phyloP scores from a whole-genome alignment of 768 basidiomycete species.

The Guyanaporus albipodus region DNA sequence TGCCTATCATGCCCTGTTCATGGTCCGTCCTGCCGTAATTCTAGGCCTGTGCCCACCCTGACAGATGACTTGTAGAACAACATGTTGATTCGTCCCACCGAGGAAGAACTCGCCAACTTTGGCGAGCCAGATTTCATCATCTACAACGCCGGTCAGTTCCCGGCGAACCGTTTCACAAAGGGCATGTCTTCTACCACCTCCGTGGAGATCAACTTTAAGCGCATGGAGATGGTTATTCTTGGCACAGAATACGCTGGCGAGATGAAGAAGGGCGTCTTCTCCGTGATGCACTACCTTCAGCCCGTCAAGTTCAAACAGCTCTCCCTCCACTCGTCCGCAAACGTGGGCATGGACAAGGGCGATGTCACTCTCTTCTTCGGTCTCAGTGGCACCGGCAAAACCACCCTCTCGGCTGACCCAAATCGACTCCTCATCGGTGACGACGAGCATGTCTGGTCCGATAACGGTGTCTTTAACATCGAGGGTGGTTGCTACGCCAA shows the following conservation, averaged over 20 bases:
- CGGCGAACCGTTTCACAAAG: slow-evolving; percentile 99
- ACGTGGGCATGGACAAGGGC: slow-evolving; percentile 81
- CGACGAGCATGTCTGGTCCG: slow-evolving; percentile 99
- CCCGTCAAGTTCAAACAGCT: slow-evolving; percentile 98
- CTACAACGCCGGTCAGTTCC: slow-evolving; percentile 99
- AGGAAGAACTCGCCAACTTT: slow-evolving; percentile 89
- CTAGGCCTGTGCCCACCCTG: slow-evolving; percentile 2
- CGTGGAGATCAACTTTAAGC: slow-evolving; percentile 99
- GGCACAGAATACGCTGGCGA: slow-evolving; percentile 97
- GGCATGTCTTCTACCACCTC: slow-evolving; percentile 99
- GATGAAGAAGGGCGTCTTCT: slow-evolving; percentile 99
- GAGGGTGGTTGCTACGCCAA: slow-evolving; percentile 99
- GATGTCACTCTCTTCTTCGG: slow-evolving; percentile 99
- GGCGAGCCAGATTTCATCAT: slow-evolving; percentile 99
- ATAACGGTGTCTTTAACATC: slow-evolving; percentile 99
- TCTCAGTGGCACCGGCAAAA: slow-evolving; percentile 97
- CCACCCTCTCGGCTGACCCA: slow-evolving; percentile 96
- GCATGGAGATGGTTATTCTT: slow-evolving; percentile 99
- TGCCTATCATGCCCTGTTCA: slow-evolving; percentile 98
- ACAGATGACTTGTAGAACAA: slow-evolving; percentile 62
- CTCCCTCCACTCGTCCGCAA: slow-evolving; percentile 96
- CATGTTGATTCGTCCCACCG: slow-evolving; percentile 98
- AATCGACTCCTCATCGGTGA: slow-evolving; percentile 93
- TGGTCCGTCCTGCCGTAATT: slow-evolving; percentile 53
- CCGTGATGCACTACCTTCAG: slow-evolving; percentile 99